Base-by-base conservation (phyloP, 371 early-diverging fungal species). In the Fennellomyces sp. region DNA sequence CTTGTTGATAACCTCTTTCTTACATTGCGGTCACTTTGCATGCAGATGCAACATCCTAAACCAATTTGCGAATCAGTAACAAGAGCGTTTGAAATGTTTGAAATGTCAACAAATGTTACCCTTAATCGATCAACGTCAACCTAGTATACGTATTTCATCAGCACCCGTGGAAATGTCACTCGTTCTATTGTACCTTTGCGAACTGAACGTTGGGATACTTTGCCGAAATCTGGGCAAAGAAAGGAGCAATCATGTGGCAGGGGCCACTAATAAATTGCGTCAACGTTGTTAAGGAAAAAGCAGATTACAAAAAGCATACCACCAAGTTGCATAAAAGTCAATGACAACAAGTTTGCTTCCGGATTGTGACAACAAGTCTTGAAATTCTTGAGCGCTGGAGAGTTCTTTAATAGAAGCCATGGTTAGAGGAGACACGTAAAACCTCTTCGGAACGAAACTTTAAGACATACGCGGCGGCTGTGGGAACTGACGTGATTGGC, bases 211-310 rank as follows among this genome's bases (percentile, higher is more conserved):
- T 64, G 23, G 58, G 65, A 54, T 83, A 84, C 41, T 80, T 76
- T 30, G 70, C 58, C 7, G 85, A 70, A 13, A 90, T 73, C 70
- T 83, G 76, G 19, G 70, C 69, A 60, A 77, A 81, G 21, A 84
- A 64, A 27, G 88, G 88, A 21, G 82, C 78, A 61, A 87, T 84
- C 66, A 70, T 72, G 52, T 72, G 78, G 60, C 88, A 87, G 29
- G 88, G 86, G 19, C 75, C 81, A 67, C 87, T 81, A 52, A 35
- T 23, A 41, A 25, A 25, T 15, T n/a, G 28, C 25, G 11, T 13
- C 30, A 4, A 56, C 28, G 23, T 52, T 52, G 25, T 13, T 15
- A 50, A 7, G 38, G 17, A 21, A 25, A 21, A n/a, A 28, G 36
- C 23, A 12, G 21, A 21, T 55, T 5, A 35, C 21, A 57, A 49